phyloP scores from a whole-genome alignment of 176 grass and related monocot genomes.

The Hordeum vulgare region MorexV3_pseudomolecules_assembly NC_058519.1:170097597-170098096 shows the following conservation, averaged over 20 bases:
- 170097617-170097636: not conserved
- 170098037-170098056: not conserved
- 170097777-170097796: not conserved
- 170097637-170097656: not conserved
- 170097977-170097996: conserved; percentile 16
- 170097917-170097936: not conserved
- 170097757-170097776: not conserved
- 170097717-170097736: not conserved
- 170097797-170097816: not conserved
- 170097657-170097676: not conserved
- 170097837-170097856: not conserved
- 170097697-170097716: conserved; percentile 17
- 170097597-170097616: not conserved
- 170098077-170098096: not conserved
- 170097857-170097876: not conserved
- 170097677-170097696: conserved; percentile 23
- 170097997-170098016: conserved; percentile 19
- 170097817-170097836: not conserved
- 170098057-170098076: not conserved
- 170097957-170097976: not conserved
- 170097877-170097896: not conserved
- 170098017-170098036: conserved; percentile 12
- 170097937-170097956: not conserved
- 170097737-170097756: not conserved
- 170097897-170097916: conserved; percentile 11